Evolutionary conservation across 2,329 filamentous ascomycete genomes (phyloP).

Genomic region (Aspergillus candidus): DNA sequence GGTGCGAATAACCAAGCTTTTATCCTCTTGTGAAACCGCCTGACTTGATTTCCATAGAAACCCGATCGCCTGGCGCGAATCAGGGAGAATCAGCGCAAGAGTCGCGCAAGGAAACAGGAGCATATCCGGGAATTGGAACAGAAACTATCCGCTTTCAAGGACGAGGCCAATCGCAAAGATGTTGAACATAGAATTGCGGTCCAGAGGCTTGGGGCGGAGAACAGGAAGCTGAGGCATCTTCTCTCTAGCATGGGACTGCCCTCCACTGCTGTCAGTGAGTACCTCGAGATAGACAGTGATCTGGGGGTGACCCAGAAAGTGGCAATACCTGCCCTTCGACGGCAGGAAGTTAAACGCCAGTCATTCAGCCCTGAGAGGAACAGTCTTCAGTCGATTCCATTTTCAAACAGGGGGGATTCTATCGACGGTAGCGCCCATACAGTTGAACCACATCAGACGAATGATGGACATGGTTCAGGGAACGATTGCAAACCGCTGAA

Average conservation of each 20-base stretch:
- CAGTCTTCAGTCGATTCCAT: neutral
- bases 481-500: neutral
- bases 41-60: constrained; percentile 14
- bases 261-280: constrained; percentile 19
- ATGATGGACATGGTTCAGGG: neutral
- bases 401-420: neutral
- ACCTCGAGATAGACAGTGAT: constrained; percentile 19
- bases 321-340: constrained; percentile 29
- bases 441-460: neutral
- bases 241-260: constrained; percentile 22
- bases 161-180: constrained; percentile 25
- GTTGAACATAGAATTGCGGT: constrained; percentile 28
- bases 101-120: constrained; percentile 31
- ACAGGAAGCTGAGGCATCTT: constrained; percentile 24
- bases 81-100: constrained; percentile 35
- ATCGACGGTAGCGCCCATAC: neutral
- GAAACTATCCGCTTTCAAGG: constrained; percentile 22
- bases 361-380: neutral
- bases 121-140: constrained; percentile 33
- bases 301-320: constrained; percentile 22
- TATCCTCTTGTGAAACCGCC: neutral
- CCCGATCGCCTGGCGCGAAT: constrained; percentile 35
- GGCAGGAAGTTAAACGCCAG: neutral
- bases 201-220: constrained; percentile 32
- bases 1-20: constrained; percentile 3